Percentiles rank a stretch among this genome's conserved stretches.
phyloP scores from a whole-genome alignment of 78 protist species.

The Speleostelium caveatum region DNA sequence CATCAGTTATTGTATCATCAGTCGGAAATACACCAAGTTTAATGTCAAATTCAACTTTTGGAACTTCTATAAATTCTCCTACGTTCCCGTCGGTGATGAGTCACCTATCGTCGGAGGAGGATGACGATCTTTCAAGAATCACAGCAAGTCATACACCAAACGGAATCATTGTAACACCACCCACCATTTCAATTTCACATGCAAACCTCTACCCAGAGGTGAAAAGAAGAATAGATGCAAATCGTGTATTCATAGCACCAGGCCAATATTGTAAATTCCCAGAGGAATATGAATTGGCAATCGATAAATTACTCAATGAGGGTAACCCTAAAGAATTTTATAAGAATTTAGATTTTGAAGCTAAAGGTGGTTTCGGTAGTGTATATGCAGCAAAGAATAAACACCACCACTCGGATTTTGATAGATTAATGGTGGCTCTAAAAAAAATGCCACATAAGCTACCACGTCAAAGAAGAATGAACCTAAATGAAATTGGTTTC shows the following conservation, averaged over 20 bases:
- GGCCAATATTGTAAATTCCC: conserved; percentile 41
- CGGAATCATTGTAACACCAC: neutral
- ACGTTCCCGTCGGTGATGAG: too few species aligned
- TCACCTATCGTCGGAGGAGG: neutral
- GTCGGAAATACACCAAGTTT: neutral
- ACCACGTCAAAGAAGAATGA: conserved; percentile 40
- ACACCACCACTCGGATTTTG: conserved; percentile 14
- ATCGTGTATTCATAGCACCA: conserved; percentile 36
- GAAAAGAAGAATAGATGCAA: conserved; percentile 40
- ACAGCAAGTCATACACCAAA: neutral
- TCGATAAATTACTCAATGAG: conserved; percentile 13
- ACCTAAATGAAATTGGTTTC: conserved; percentile 72
- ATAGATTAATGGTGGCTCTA: conserved; percentile 49
- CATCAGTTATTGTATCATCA: conserved; percentile 28
- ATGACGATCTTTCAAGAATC: neutral
- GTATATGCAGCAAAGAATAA: conserved; percentile 60
- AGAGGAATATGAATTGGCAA: conserved; percentile 23
- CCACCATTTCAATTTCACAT: neutral
- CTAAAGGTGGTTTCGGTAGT: conserved; percentile 78
- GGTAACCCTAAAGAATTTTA: conserved; percentile 71
- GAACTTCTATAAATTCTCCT: too few species aligned
- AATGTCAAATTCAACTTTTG: neutral
- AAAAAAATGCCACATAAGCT: conserved; percentile 66
- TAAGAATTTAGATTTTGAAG: conserved; percentile 70
- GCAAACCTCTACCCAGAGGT: conserved; percentile 14